Evolutionary conservation across 495 filamentous ascomycete genomes (phyloP), one percentile per base, ranked within the genome.

Genomic region (Symbiotaphrina buchneri): DNA sequence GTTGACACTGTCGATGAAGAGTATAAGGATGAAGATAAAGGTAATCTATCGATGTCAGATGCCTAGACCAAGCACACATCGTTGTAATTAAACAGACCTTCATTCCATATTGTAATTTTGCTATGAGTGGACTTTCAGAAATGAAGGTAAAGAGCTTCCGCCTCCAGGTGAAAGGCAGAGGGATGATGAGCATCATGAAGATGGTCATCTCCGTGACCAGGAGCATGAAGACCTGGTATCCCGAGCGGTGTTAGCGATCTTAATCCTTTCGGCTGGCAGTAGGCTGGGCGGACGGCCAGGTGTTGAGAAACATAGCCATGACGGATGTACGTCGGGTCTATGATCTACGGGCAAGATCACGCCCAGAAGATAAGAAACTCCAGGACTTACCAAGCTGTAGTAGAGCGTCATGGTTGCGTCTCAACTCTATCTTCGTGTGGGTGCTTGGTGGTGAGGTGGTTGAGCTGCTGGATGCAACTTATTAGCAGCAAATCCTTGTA

Each of bases 1-100:
- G 55, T 97, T 97, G 49, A 97, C 82, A 51, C 83, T 93, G 57
- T 97, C 87, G 48, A 97, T 67, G 61, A 95, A 97, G 30, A 97
- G 71, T 35, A 97, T 92, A 27, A 94, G 55, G 44, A 97, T 95
- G 56, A 95, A 95, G 43, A 95, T 82, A 46, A 95, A 97, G 2
- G 82, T 91, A 27, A 97, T 97, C 74, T 94, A 55, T n/a, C n/a
- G n/a, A n/a, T 27, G 60, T 39, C 35, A 46, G 49, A 44, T 61
- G 59, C 46, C 61, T 20, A 62, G 20, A 41, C 64, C 67, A 15
- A 56, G 56, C 18, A 61, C 46, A 62, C 27, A 31, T 29, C 18
- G 32, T 19, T 21, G 21, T 14, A 10, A 13, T 32, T 24, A 4
- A 35, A 41, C 49, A 26, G 47, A 74, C 73, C 62, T 74, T 80